Conservation (phyloP, 148 eudicot genomes). For the Talinum fruticosum region DNA sequence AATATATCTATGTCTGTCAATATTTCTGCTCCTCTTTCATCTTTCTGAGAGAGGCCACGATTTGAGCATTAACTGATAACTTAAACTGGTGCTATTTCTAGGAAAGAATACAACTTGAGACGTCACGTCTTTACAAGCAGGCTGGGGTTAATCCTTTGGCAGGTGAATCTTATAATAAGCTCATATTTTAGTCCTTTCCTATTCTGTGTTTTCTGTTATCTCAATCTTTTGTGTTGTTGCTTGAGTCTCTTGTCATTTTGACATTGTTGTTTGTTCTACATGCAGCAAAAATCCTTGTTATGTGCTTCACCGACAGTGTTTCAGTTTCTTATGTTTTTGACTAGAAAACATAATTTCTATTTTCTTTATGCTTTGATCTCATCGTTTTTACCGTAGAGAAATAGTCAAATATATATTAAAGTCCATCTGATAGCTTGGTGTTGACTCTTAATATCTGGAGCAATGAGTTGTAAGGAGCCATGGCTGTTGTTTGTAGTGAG, state of each 20-base stretch:
- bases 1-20: too few species aligned
- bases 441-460: too few species aligned
- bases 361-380: too few species aligned
- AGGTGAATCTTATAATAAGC: slow-evolving; percentile 38
- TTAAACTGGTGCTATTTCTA: slow-evolving; percentile 25
- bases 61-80: not conserved
- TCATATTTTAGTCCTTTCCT: not conserved
- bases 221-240: not conserved
- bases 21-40: too few species aligned
- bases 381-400: too few species aligned
- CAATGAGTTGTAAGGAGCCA: not conserved
- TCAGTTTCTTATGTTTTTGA: too few species aligned
- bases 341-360: too few species aligned
- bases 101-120: slow-evolving; percentile 96
- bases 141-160: slow-evolving; percentile 99
- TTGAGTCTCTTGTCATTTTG: not conserved
- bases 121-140: slow-evolving; percentile 82
- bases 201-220: not conserved
- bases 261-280: not conserved
- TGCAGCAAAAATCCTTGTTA: too few species aligned
- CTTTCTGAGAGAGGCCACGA: not conserved
- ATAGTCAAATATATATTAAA: too few species aligned
- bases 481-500: not conserved
- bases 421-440: too few species aligned
- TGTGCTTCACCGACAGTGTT: too few species aligned